Percentiles rank a stretch among this genome's conserved stretches.
These are phyloP conservation scores for Brassica balearica DNA, from an alignment of 441 rosid genomes.

Conservation along the genomic window DNA sequence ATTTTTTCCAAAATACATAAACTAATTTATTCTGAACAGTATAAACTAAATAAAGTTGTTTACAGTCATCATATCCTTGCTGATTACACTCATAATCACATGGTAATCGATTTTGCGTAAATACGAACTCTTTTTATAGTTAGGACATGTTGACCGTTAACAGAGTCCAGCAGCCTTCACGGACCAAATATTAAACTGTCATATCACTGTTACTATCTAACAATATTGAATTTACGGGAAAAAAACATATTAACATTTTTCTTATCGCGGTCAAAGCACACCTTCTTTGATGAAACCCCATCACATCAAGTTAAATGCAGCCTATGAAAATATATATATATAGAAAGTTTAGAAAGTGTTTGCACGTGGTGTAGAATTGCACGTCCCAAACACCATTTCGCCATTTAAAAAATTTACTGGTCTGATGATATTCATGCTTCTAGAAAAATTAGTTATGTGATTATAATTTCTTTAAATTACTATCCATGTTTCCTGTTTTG, in stretches of 20 bases:
- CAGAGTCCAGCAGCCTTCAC: slow-evolving; percentile 39
- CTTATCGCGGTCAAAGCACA: slow-evolving; percentile 39
- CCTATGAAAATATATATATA: neutral
- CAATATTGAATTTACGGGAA: neutral
- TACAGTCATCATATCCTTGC: neutral
- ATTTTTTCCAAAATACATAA: neutral
- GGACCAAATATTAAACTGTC: slow-evolving; percentile 27
- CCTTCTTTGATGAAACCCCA: slow-evolving; percentile 38
- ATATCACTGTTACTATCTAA: slow-evolving; percentile 12
- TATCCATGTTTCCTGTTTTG: slow-evolving; percentile 10
- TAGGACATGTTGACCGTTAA: slow-evolving; percentile 40
- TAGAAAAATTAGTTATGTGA: neutral
- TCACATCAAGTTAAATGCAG: slow-evolving; percentile 28
- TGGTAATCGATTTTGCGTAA: neutral
- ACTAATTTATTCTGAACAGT: neutral
- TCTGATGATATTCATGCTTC: neutral
- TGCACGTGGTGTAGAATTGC: slow-evolving; percentile 38
- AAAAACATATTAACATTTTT: neutral
- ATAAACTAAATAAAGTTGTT: neutral
- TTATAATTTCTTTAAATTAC: neutral
- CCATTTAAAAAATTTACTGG: neutral
- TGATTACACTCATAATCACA: slow-evolving; percentile 10
- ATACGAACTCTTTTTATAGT: neutral
- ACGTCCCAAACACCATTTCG: slow-evolving; percentile 1
- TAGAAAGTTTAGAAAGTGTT: neutral